A percentile compares a stretch with the other conserved stretches of the same genome.
Conservation (phyloP, 164 flowering plant genomes). For the Aristolochia contorta region DNA sequence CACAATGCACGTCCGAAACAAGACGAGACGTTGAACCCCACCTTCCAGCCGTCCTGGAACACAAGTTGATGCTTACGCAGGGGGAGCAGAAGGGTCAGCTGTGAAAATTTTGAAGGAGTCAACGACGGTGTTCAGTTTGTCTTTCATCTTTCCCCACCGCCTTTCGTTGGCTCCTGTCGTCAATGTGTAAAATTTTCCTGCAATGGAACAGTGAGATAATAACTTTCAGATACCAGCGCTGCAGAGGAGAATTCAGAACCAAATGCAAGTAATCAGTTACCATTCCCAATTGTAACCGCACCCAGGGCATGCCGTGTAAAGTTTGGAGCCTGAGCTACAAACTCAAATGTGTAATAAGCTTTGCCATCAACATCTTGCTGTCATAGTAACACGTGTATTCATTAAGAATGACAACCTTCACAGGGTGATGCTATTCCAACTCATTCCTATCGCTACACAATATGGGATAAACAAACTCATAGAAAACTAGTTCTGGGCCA, state of each 20-base stretch:
- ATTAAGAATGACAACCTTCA: neutral
- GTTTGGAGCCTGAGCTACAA: constrained; percentile 79
- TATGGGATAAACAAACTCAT: too few relatives aligned
- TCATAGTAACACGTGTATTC: neutral
- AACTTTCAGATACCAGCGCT: neutral
- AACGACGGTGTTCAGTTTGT: constrained; percentile 55
- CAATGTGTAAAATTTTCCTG: constrained; percentile 89
- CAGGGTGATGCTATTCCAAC: too few relatives aligned
- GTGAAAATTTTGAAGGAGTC: constrained; percentile 76
- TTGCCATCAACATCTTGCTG: constrained; percentile 87
- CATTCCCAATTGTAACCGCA: constrained; percentile 61
- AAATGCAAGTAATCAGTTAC: constrained; percentile 24
- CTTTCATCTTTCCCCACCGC: constrained; percentile 97
- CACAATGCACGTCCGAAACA: too few relatives aligned
- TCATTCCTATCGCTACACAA: too few relatives aligned
- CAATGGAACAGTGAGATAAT: constrained; percentile 4
- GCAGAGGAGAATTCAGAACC: too few relatives aligned
- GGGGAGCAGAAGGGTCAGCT: constrained; percentile 14
- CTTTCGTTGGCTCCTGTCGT: constrained; percentile 96
- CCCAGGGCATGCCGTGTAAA: constrained; percentile 90
- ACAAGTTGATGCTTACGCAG: neutral
- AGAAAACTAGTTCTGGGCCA: too few relatives aligned
- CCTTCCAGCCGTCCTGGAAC: too few relatives aligned
- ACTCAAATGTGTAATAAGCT: constrained; percentile 85
- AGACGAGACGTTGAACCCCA: too few relatives aligned